phyloP scores from a whole-genome alignment of 1,139 yeast genomes.

The Kodamaea arcana region DNA sequence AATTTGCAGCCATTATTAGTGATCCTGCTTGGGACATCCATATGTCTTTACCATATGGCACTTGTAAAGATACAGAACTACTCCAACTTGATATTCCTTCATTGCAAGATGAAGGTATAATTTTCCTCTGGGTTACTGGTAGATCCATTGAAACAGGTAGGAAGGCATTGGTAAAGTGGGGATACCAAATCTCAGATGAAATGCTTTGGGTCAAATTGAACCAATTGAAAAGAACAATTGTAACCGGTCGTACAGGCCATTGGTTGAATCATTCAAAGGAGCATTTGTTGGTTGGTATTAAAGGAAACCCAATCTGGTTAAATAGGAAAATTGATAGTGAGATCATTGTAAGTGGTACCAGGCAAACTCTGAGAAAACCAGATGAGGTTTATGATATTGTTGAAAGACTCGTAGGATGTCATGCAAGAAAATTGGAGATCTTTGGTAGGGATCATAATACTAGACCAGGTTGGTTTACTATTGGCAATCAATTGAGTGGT shows the following conservation, averaged over 20 bases:
- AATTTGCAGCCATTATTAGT: slow-evolving; percentile 82
- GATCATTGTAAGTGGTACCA: slow-evolving; percentile 72
- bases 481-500: slow-evolving; percentile 77
- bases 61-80: slow-evolving; percentile 71
- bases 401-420: slow-evolving; percentile 74
- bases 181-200: slow-evolving; percentile 73
- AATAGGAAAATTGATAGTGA: slow-evolving; percentile 65
- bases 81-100: slow-evolving; percentile 59
- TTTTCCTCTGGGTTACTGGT: slow-evolving; percentile 92
- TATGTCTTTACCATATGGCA: slow-evolving; percentile 75
- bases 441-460: slow-evolving; percentile 86
- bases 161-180: slow-evolving; percentile 74
- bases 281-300: slow-evolving; percentile 78
- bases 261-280: slow-evolving; percentile 96
- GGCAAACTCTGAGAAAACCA: slow-evolving; percentile 89
- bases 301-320: slow-evolving; percentile 79
- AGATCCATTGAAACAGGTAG: slow-evolving; percentile 87
- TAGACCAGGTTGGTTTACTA: slow-evolving; percentile 87
- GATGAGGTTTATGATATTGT: slow-evolving; percentile 85
- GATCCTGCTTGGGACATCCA: slow-evolving; percentile 93
- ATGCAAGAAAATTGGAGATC: slow-evolving; percentile 76
- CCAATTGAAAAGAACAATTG: slow-evolving; percentile 81
- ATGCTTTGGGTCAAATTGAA: slow-evolving; percentile 88
- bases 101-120: slow-evolving; percentile 78
- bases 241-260: slow-evolving; percentile 95